Base-by-base conservation (phyloP, 2,329 filamentous ascomycete genomes). In the Podosphaera aphanis region DNA sequence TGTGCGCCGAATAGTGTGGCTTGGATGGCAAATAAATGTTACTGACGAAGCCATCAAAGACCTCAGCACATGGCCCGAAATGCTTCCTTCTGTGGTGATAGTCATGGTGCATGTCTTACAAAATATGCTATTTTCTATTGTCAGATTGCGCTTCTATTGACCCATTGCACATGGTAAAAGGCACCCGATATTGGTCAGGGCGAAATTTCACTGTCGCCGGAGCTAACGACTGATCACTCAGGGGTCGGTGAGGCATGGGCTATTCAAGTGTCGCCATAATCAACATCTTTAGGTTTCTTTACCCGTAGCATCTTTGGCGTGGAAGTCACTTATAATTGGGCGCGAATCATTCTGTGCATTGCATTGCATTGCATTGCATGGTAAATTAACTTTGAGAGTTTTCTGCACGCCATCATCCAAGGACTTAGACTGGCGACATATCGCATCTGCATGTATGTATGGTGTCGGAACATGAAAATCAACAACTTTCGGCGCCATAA, bases 101-200 rank as follows among this genome's bases (percentile, higher is more conserved):
- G 75, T 79, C 19, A 74, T 73, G 63, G 62, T 79, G 57, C 76
- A 80, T 54, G 76, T 79, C 44, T 56, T 79, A 60, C 76, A 80
- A 61, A 80, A 79, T 58, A 80, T 80, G 76, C 60, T 80, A 47
- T 79, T 80, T 61, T 75, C 73, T 40, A 79, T 80, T 54, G 71
- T 79, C 31, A 67, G 75, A 50, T 61, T 80, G 23, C 23, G 23
- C 8, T 25, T 25, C 8, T 25, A 25, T 25, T 25, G 23, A 25
- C 8, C 8, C 8, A 4, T 25, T 5, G 8, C 8, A 4, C 8
- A 25, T 8, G 23, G 23, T 8, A 5, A 25, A 5, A 5, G 4
- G 23, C 23, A 25, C 4, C 23, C 4, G 8, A 25, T 8, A 8
- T 25, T 25, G 23, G 8, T 5, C 23, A 25, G 8, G 23, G 23